Evolutionary conservation across 306 rosid genomes (phyloP), one percentile per base, ranked within the genome.

Genomic region (Quillaja saponaria): DNA sequence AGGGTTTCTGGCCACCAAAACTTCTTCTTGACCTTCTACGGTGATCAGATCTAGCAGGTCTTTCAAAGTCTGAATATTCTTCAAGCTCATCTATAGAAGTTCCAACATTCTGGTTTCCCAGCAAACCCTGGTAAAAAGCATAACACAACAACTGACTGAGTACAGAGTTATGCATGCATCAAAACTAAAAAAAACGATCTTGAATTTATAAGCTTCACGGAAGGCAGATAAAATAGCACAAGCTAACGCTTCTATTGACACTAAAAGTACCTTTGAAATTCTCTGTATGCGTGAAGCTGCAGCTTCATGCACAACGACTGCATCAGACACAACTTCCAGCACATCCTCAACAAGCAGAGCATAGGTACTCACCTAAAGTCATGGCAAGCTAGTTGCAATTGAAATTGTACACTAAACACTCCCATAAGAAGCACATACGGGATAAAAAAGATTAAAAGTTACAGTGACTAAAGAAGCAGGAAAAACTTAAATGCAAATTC

Each of bases 201-300:
- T n/a, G n/a, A n/a, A n/a, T n/a, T n/a, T n/a, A n/a, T n/a, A n/a
- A n/a, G n/a, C n/a, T n/a, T n/a, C n/a, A n/a, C n/a, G n/a, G n/a
- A n/a, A n/a, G n/a, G n/a, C n/a, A n/a, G n/a, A n/a, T n/a, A n/a
- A n/a, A n/a, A n/a, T n/a, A n/a, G n/a, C n/a, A n/a, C n/a, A n/a
- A n/a, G n/a, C n/a, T n/a, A n/a, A n/a, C n/a, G n/a, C n/a, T n/a
- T n/a, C n/a, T n/a, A n/a, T n/a, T n/a, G n/a, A n/a, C n/a, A 21
- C 48, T 21, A 38, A 64, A 58, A 21, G 34, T 77, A 91, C 98
- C 98, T 86, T 91, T 62, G 98, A 84, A 67, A 88, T 81, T 78
- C 98, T 81, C 67, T 91, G 92, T 62, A 91, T 79, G 44, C 80
- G 95, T 11, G 90, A 88, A 34, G 90, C 96, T 39, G 98, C 98